A percentile compares a stretch with the other conserved stretches of the same genome.
phyloP scores from a whole-genome alignment of 2,329 filamentous ascomycete genomes.

The Hortaea werneckii region DNA sequence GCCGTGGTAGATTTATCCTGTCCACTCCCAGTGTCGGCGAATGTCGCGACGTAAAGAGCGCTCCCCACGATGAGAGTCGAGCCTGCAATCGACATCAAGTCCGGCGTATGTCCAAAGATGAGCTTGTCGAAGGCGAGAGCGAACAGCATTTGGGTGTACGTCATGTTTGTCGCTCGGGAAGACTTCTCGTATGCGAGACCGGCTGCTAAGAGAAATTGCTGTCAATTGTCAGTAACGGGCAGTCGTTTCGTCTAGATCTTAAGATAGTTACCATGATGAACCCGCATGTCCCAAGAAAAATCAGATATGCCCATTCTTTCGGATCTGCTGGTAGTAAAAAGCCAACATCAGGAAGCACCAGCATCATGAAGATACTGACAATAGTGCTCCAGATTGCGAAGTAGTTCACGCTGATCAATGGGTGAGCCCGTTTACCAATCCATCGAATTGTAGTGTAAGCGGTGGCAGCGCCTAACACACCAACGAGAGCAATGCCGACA shows the following conservation, averaged over 20 bases:
- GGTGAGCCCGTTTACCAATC: conserved; percentile 70
- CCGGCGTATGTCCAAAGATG: conserved; percentile 52
- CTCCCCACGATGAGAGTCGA: conserved; percentile 55
- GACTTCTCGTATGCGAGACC: conserved; percentile 64
- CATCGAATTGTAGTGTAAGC: conserved; percentile 68
- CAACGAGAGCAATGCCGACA: conserved; percentile 61
- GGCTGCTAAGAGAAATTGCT: conserved; percentile 75
- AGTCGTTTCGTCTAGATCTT: not conserved
- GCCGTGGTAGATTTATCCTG: conserved; percentile 24
- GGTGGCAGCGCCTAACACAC: conserved; percentile 63
- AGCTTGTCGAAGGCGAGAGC: conserved; percentile 54
- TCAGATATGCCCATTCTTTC: conserved; percentile 56
- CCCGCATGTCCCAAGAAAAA: conserved; percentile 61
- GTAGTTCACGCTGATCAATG: conserved; percentile 78
- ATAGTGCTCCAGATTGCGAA: conserved; percentile 63
- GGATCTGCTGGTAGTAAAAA: conserved; percentile 46
- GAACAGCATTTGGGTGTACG: conserved; percentile 62
- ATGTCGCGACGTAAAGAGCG: conserved; percentile 54
- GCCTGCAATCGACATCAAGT: conserved; percentile 48
- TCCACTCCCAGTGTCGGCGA: conserved; percentile 30
- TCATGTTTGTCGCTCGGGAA: conserved; percentile 53
- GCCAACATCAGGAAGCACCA: conserved; percentile 44
- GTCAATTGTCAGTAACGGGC: not conserved
- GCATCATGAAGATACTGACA: conserved; percentile 53
- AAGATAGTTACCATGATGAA: conserved; percentile 52